These are phyloP conservation scores for Heterobasidion irregulare DNA, from an alignment of 1,284 basidiomycete genomes.

Conservation along the genomic window DNA sequence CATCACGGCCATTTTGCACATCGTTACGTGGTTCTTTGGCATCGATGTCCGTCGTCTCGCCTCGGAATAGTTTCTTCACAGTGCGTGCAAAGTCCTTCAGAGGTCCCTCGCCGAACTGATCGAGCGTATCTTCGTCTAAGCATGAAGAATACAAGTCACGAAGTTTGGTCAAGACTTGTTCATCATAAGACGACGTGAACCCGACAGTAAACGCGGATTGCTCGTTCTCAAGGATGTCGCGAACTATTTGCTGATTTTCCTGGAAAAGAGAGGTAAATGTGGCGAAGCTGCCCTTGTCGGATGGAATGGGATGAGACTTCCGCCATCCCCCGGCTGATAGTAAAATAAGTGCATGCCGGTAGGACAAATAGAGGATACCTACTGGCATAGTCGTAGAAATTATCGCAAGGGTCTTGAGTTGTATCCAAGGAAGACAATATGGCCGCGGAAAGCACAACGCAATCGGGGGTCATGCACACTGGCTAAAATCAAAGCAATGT, in stretches of 20 bases:
- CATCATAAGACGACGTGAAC: constrained; percentile 39
- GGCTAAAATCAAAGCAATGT: constrained; percentile 7
- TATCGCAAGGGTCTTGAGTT: constrained; percentile 86
- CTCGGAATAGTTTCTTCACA: constrained; percentile 48
- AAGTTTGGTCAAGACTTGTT: constrained; percentile 70
- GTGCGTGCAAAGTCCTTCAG: constrained; percentile 51
- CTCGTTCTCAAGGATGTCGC: constrained; percentile 16
- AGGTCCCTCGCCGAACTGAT: constrained; percentile 57
- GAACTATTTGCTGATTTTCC: constrained; percentile 57
- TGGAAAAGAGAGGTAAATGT: constrained; percentile 54
- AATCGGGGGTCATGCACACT: constrained; percentile 76
- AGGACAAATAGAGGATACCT: constrained; percentile 20
- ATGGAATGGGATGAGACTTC: constrained; percentile 71
- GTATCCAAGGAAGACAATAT: constrained; percentile 80
- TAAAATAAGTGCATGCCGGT: constrained; percentile 2
- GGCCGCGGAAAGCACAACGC: constrained; percentile 77
- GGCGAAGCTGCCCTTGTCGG: constrained; percentile 69
- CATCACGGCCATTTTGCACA: constrained; percentile 26
- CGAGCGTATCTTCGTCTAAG: constrained; percentile 61
- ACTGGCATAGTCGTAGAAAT: constrained; percentile 93
- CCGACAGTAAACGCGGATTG: constrained; percentile 17
- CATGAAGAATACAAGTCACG: constrained; percentile 80
- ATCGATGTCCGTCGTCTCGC: constrained; percentile 33
- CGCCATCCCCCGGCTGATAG: constrained; percentile 76
- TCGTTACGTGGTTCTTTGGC: constrained; percentile 8